These are phyloP conservation scores for Naganishia friedmannii DNA, from an alignment of 768 basidiomycete genomes.

Conservation along the genomic window DNA sequence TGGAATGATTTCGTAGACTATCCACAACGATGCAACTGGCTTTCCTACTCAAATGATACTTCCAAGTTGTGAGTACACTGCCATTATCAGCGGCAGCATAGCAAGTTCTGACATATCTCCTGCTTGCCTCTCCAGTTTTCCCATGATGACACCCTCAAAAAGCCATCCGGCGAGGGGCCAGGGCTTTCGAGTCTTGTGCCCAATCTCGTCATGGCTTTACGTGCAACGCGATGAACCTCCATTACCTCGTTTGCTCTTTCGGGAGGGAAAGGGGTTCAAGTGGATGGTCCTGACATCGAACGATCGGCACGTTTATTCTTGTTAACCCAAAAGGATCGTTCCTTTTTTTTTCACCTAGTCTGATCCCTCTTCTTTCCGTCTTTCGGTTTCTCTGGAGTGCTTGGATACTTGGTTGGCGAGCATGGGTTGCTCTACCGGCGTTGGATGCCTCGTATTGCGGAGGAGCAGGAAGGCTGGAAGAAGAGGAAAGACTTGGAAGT, in stretches of 20 bases:
- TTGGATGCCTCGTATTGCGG: not conserved
- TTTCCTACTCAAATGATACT: constrained; percentile 21
- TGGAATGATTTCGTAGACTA: not conserved
- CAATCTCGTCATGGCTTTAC: constrained; percentile 27
- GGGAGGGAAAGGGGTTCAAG: constrained; percentile 8
- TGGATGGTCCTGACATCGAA: constrained; percentile 23
- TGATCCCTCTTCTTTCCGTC: constrained; percentile 21
- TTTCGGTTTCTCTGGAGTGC: not conserved
- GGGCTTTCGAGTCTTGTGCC: constrained; percentile 13
- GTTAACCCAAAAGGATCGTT: constrained; percentile 27
- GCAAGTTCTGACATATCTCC: not conserved
- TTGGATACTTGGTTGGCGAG: not conserved
- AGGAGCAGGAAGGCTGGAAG: constrained; percentile 2
- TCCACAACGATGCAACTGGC: not conserved
- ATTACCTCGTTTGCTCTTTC: not conserved
- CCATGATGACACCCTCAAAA: constrained; percentile 23
- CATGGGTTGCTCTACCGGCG: not conserved
- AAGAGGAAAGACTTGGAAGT: constrained; percentile 25
- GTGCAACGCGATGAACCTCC: constrained; percentile 26
- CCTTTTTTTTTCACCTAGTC: constrained; percentile 19
- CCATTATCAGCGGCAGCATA: not conserved
- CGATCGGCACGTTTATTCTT: constrained; percentile 27
- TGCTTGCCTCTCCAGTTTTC: not conserved
- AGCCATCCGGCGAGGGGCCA: constrained; percentile 25
- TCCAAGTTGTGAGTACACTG: constrained; percentile 20